phyloP scores from a whole-genome alignment of 352 stramenopile genomes.

The Ophiocytium majus region DNA sequence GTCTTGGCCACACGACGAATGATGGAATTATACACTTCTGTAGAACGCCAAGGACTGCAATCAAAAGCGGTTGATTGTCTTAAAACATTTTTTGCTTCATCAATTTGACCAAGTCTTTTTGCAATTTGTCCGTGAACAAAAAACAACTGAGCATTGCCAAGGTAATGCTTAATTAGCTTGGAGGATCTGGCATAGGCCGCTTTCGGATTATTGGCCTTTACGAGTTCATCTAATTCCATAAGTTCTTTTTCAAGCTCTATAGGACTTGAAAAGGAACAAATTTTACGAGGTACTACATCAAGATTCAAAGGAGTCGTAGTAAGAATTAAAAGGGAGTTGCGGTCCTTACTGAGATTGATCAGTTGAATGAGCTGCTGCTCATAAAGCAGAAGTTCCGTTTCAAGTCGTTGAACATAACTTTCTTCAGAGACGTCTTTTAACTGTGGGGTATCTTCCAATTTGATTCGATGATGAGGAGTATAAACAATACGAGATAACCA shows the following conservation, averaged over 20 bases:
- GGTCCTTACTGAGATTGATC: neutral
- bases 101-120: conserved; percentile 1
- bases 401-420: neutral
- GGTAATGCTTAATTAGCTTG: neutral
- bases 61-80: neutral
- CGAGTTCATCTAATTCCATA: neutral
- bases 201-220: neutral
- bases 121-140: neutral
- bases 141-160: conserved; percentile 1
- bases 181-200: neutral
- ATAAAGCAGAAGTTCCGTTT: conserved; percentile 14
- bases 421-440: neutral
- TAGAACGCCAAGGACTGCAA: neutral
- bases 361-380: neutral
- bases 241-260: neutral
- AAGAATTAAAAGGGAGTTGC: neutral
- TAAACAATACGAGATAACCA: conserved; percentile 12
- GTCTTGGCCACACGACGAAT: neutral
- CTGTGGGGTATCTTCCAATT: no score
- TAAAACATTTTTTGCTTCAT: neutral
- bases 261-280: neutral
- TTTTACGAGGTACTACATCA: neutral
- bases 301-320: conserved; percentile 1
- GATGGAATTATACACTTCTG: conserved; percentile 2
- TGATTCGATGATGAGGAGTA: no score